A percentile compares a stretch with the other conserved stretches of the same genome.
Conservation (phyloP, 2,329 filamentous ascomycete species). For the Penicillium sp. region DNA sequence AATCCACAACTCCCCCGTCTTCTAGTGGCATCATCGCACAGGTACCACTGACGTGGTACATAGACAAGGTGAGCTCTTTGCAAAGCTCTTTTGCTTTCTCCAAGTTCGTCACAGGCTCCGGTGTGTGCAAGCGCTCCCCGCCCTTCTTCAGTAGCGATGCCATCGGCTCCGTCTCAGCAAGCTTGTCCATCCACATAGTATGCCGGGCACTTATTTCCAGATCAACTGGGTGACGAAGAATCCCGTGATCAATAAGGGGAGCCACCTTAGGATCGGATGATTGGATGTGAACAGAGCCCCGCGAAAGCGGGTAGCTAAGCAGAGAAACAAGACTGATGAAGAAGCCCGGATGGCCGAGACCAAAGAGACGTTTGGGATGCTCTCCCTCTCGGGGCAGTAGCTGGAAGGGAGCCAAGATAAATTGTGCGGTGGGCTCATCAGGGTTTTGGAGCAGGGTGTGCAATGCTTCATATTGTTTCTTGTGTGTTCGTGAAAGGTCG, state of each 20-base stretch:
- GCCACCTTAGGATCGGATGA: constrained; percentile 36
- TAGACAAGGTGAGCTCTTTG: constrained; percentile 18
- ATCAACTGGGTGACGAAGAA: constrained; percentile 47
- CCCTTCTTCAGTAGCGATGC: constrained; percentile 34
- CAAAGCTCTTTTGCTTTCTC: constrained; percentile 19
- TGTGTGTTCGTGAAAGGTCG: background rate
- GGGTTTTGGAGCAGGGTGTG: constrained; percentile 14
- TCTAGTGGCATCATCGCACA: constrained; percentile 34
- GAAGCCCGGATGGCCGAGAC: constrained; percentile 12
- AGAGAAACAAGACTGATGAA: constrained; percentile 24
- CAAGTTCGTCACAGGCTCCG: constrained; percentile 6
- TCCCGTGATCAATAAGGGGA: constrained; percentile 46
- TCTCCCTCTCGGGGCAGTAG: constrained; percentile 11
- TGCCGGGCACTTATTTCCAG: constrained; percentile 41
- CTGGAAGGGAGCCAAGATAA: constrained; percentile 24
- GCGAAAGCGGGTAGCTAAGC: constrained; percentile 33
- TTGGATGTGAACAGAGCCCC: constrained; percentile 40
- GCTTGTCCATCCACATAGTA: constrained; percentile 33
- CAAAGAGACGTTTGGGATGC: constrained; percentile 10
- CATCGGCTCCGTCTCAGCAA: constrained; percentile 32
- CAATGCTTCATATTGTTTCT: constrained; percentile 16
- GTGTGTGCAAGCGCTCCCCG: constrained; percentile 22
- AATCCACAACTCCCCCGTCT: constrained; percentile 33
- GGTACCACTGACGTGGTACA: constrained; percentile 29
- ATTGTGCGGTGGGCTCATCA: constrained; percentile 20